phyloP scores from a whole-genome alignment of 352 stramenopile species.

The Phytophthora lateralis region DNA sequence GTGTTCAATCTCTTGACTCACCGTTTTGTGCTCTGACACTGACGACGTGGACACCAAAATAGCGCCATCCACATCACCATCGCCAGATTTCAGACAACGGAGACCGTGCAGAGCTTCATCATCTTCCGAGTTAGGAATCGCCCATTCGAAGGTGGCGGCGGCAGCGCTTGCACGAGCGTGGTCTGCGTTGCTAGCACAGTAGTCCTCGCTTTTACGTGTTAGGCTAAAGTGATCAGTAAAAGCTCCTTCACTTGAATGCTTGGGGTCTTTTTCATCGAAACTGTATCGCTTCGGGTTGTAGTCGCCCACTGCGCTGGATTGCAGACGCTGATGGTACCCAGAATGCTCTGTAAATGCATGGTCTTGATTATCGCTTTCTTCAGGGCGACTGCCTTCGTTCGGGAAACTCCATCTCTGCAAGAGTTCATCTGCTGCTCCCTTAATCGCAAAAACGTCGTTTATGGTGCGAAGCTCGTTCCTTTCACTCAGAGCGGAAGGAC shows the following conservation, averaged over 20 bases:
- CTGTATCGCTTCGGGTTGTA: constrained; percentile 47
- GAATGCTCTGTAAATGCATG: neutral
- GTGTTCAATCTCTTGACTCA: constrained; percentile 55
- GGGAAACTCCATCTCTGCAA: constrained; percentile 40
- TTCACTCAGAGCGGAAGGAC: constrained; percentile 5
- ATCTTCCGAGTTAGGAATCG: constrained; percentile 17
- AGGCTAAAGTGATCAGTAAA: neutral
- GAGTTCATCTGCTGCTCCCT: constrained; percentile 44
- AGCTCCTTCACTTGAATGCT: constrained; percentile 9
- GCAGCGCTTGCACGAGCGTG: constrained; percentile 1
- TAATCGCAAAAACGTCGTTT: constrained; percentile 48
- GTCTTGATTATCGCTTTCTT: constrained; percentile 4
- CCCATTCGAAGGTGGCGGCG: constrained; percentile 23
- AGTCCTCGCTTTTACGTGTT: neutral
- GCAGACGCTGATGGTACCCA: constrained; percentile 8
- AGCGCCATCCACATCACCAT: constrained; percentile 3
- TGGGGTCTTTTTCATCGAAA: constrained; percentile 27
- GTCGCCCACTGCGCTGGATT: constrained; percentile 19
- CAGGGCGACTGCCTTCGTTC: constrained; percentile 3
- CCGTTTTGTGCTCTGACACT: constrained; percentile 21
- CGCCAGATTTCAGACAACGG: constrained; percentile 2
- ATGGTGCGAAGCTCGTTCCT: constrained; percentile 34
- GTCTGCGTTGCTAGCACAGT: constrained; percentile 1
- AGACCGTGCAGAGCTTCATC: constrained; percentile 10
- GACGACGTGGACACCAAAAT: constrained; percentile 16